phyloP scores from a whole-genome alignment of 805 yeast species.

The Saccharomyces paradoxus region DNA sequence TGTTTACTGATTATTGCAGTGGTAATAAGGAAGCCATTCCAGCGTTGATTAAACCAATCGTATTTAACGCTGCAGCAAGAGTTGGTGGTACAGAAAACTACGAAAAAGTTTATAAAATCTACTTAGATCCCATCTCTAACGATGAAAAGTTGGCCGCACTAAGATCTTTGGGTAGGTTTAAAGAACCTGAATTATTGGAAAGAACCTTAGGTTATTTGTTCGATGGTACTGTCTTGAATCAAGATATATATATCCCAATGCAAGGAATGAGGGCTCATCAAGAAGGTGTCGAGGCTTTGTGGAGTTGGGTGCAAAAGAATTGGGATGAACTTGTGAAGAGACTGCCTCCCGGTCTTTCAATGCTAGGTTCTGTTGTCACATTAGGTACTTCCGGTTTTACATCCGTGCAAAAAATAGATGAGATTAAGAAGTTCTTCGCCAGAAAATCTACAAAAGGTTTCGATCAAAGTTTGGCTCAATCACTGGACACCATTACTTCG shows the following conservation, averaged over 20 bases:
- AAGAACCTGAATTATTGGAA: constrained; percentile 41
- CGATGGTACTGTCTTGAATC: constrained; percentile 54
- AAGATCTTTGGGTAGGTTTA: constrained; percentile 58
- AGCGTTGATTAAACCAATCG: constrained; percentile 61
- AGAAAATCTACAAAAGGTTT: constrained; percentile 52
- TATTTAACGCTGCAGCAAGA: constrained; percentile 60
- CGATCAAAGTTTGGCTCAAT: constrained; percentile 56
- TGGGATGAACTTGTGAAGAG: constrained; percentile 62
- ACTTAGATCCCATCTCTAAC: constrained; percentile 47
- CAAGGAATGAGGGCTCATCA: constrained; percentile 56
- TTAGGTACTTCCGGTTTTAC: constrained; percentile 56
- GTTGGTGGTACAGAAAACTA: constrained; percentile 55
- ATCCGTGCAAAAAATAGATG: constrained; percentile 42
- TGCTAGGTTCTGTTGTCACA: constrained; percentile 69
- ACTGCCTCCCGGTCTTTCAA: constrained; percentile 73
- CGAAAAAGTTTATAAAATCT: constrained; percentile 52
- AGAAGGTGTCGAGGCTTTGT: constrained; percentile 59
- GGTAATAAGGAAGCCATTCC: constrained; percentile 66
- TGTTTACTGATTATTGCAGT: constrained; percentile 45
- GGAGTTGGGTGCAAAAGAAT: constrained; percentile 64
- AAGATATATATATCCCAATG: constrained; percentile 74
- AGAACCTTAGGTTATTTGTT: constrained; percentile 50
- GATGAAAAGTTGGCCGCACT: constrained; percentile 69
- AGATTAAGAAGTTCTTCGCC: constrained; percentile 45
- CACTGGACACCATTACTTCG: constrained; percentile 51